Base-by-base conservation (phyloP, 257 asterid genomes). In the Penstemon barbatus region DNA sequence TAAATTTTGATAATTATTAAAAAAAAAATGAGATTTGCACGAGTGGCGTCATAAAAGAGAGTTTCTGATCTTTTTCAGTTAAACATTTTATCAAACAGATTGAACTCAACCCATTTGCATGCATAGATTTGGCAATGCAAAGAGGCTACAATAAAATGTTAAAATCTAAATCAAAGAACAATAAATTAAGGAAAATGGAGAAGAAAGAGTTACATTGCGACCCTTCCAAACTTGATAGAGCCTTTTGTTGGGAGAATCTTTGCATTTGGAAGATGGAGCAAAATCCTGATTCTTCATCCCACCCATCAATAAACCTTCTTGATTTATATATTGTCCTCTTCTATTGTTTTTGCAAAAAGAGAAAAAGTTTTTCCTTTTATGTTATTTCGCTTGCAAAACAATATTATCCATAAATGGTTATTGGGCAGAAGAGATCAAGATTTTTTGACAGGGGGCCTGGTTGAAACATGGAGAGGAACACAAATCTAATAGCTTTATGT, bases 201-300 rank as follows among this genome's bases (percentile, higher is more conserved):
- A 25, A 25, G 33, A 25, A 25, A 1, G 12, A 54, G 71, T 80
- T 82, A 92, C 98, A 74, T 90, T 92, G 57, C 95, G 93, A 70
- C 98, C 98, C 79, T 75, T 82, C 98, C 98, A 92, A 70, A 88
- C 87, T 80, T 83, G 88, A 78, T 92, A 88, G 60, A 88, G 86
- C 82, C 95, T 83, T 65, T 13, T 82, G 81, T 66, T 79, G 61
- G 95, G 69, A 79, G 84, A 78, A 83, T 77, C 89, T 52, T 48
- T 48, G 78, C 68, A 54, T 63, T 58, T 76, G 79, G 85, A 71
- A 71, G 88, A 79, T 65, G 78, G 79, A 75, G 70, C 74, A 81
- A 81, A 77, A 82, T 78, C 85, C 61, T 70, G 83, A 75, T 70
- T 77, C n/a, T 74, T 73, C 39, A 74, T 68, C 77, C 83, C 86